Percentiles rank a stretch among this genome's conserved stretches.
Evolutionary conservation across 169 alveolate genomes (phyloP).

Genomic region (Plasmodium coatneyi): DNA sequence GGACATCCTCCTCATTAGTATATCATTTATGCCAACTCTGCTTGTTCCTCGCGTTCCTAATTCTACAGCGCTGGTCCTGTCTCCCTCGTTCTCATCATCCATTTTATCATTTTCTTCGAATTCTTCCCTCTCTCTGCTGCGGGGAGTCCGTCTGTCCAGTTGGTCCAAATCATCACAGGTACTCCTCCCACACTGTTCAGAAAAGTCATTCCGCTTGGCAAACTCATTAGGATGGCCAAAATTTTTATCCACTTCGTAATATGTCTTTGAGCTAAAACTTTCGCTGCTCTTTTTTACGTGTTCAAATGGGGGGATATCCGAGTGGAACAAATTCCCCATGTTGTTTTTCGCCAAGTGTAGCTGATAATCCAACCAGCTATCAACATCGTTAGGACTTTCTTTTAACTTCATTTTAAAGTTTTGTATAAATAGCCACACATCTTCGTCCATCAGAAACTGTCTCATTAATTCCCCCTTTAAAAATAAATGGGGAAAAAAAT

Average conservation of each 20-base stretch:
- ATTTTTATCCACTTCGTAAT: slow-evolving; percentile 23
- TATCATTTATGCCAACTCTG: background rate
- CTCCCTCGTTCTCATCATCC: background rate
- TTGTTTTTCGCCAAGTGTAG: slow-evolving; percentile 25
- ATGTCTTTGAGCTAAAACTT: background rate
- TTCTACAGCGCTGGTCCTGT: background rate
- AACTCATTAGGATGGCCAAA: background rate
- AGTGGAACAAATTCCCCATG: slow-evolving; percentile 10
- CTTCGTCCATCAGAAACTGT: slow-evolving; percentile 61
- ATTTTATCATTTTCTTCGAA: background rate
- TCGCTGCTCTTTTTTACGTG: slow-evolving; percentile 45
- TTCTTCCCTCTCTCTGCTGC: background rate
- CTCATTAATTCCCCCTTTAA: slow-evolving; percentile 72
- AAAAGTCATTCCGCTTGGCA: background rate
- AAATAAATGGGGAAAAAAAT: slow-evolving; percentile 34
- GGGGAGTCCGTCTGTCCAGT: background rate
- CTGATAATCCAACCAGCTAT: slow-evolving; percentile 61
- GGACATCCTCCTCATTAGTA: background rate
- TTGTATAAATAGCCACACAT: slow-evolving; percentile 72
- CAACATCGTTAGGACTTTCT: slow-evolving; percentile 44
- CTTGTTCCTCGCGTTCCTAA: background rate
- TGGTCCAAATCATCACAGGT: background rate
- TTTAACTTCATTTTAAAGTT: slow-evolving; percentile 58
- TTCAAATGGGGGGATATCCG: slow-evolving; percentile 57
- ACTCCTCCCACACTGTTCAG: background rate